Percentiles rank a stretch among this genome's conserved stretches.
These are phyloP conservation scores for Vitis hybrid DNA, from an alignment of 177 flowering plant genomes.

Conservation along the genomic window DNA sequence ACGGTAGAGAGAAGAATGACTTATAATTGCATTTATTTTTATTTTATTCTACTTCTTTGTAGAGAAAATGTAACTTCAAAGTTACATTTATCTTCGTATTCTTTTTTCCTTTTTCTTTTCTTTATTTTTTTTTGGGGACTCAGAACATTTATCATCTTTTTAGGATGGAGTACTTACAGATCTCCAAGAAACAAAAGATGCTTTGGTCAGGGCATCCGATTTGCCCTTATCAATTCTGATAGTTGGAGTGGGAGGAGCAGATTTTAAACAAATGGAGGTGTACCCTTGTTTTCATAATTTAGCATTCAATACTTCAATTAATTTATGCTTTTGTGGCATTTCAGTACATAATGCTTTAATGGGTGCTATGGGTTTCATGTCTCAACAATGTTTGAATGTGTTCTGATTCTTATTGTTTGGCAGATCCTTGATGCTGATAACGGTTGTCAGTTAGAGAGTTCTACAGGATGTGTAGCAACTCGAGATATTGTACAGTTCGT, in stretches of 20 bases:
- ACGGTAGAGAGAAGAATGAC: constrained; percentile 49
- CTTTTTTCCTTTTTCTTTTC: neutral
- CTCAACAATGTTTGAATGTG: neutral
- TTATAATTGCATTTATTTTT: neutral
- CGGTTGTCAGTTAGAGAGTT: constrained; percentile 65
- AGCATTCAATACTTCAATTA: neutral
- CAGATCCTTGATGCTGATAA: constrained; percentile 91
- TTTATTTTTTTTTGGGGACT: neutral
- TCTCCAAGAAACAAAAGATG: constrained; percentile 73
- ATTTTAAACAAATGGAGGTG: constrained; percentile 89
- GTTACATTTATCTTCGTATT: neutral
- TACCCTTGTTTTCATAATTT: neutral
- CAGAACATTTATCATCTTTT: constrained; percentile 4
- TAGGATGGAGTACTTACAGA: constrained; percentile 95
- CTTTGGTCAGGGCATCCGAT: constrained; percentile 87
- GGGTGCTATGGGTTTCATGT: too few species aligned
- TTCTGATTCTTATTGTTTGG: neutral
- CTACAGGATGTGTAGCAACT: constrained; percentile 76
- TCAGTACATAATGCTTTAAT: too few species aligned
- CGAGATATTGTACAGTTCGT: constrained; percentile 94
- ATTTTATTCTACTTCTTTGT: neutral
- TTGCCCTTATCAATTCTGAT: constrained; percentile 84
- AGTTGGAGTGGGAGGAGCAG: constrained; percentile 89
- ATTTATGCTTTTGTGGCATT: neutral
- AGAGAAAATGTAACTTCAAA: neutral